Evolutionary conservation across 345 rosid species (phyloP).

Genomic region (Stellera chamaejasme): DNA sequence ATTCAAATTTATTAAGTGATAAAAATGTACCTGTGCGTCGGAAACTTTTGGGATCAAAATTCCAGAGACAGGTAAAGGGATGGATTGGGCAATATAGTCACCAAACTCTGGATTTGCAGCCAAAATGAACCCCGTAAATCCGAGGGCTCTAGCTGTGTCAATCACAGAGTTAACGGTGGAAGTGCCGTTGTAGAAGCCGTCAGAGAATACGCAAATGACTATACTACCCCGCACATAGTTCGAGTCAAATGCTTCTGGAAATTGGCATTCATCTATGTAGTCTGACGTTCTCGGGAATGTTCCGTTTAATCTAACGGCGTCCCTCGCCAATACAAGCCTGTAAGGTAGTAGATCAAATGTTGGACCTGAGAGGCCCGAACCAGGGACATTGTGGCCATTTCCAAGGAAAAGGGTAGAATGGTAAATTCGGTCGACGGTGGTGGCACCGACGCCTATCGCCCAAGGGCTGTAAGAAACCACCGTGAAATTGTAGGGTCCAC

Average conservation of each 20-base stretch:
- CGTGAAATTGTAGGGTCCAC: slow-evolving; percentile 53
- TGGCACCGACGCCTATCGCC: slow-evolving; percentile 55
- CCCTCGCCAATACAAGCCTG: slow-evolving; percentile 60
- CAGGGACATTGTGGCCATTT: slow-evolving; percentile 43
- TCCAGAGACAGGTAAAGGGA: slow-evolving; percentile 45
- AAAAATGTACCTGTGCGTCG: slow-evolving; percentile 49
- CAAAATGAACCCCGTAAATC: slow-evolving; percentile 56
- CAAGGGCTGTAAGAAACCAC: slow-evolving; percentile 81
- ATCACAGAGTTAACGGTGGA: slow-evolving; percentile 52
- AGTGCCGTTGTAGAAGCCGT: slow-evolving; percentile 51
- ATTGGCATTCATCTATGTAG: slow-evolving; percentile 68
- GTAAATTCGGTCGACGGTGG: slow-evolving; percentile 56
- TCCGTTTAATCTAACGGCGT: slow-evolving; percentile 40
- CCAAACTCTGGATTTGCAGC: slow-evolving; percentile 58
- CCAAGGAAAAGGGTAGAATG: slow-evolving; percentile 52
- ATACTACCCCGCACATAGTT: slow-evolving; percentile 38
- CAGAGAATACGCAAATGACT: slow-evolving; percentile 66
- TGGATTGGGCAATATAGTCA: slow-evolving; percentile 57
- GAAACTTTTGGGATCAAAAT: slow-evolving; percentile 50
- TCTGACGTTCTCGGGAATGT: slow-evolving; percentile 36
- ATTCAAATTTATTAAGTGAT: not conserved
- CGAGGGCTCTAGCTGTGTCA: slow-evolving; percentile 47
- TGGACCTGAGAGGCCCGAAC: slow-evolving; percentile 81
- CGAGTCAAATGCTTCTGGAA: slow-evolving; percentile 53
- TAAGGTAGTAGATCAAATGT: slow-evolving; percentile 33